These are phyloP conservation scores for Piromyces finnis DNA, from an alignment of 192 early-diverging fungal species.

Conservation along the genomic window DNA sequence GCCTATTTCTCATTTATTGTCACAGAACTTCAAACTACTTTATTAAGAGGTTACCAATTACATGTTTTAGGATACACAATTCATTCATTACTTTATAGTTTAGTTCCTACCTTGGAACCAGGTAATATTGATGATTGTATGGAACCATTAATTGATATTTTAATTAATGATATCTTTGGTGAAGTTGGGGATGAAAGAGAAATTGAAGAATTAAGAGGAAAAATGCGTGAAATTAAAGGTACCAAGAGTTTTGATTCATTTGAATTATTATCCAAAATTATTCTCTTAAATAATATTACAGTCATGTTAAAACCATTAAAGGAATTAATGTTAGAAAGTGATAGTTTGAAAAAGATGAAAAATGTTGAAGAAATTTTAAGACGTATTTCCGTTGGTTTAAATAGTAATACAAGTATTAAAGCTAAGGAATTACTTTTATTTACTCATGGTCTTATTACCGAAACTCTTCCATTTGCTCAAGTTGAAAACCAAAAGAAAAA, in stretches of 20 bases:
- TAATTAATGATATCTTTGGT: constrained; percentile 88
- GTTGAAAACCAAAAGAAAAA: constrained; percentile 22
- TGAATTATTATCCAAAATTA: constrained; percentile 56
- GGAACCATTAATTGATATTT: constrained; percentile 44
- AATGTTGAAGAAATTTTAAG: constrained; percentile 68
- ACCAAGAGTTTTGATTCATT: constrained; percentile 73
- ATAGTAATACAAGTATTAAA: constrained; percentile 48
- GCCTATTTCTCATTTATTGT: constrained; percentile 75
- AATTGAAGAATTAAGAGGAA: constrained; percentile 68
- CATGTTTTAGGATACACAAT: constrained; percentile 93
- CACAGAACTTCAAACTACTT: constrained; percentile 55
- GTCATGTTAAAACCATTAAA: constrained; percentile 68
- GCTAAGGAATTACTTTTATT: constrained; percentile 57
- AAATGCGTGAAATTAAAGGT: constrained; percentile 77
- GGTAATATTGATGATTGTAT: constrained; percentile 70
- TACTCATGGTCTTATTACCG: constrained; percentile 65
- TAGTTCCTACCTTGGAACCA: constrained; percentile 24
- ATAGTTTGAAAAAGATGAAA: constrained; percentile 48
- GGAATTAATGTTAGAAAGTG: constrained; percentile 68
- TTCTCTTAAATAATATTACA: constrained; percentile 45
- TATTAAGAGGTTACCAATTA: constrained; percentile 71
- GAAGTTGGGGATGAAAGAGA: constrained; percentile 74
- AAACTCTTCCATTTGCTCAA: constrained; percentile 61
- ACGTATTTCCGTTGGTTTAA: constrained; percentile 58
- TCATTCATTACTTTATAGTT: constrained; percentile 57